Evolutionary conservation across 371 early-diverging fungal genomes (phyloP), one percentile per base, ranked within the genome.

Genomic region (Choanephora cucurbitarum): DNA sequence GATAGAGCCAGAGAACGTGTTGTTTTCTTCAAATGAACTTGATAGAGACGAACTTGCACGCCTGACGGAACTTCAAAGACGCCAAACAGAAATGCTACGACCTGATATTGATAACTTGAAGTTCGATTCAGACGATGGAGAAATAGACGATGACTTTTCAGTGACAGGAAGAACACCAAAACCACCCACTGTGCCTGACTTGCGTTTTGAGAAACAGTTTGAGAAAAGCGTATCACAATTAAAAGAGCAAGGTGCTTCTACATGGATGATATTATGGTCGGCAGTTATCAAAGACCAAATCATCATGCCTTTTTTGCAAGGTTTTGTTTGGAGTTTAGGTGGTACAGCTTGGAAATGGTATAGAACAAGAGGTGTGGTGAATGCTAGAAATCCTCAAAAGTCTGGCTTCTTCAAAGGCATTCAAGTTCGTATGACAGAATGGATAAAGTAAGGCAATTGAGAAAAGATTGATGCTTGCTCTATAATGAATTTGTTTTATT

Each of bases 171-270:
- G 58, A 52, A 37, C 40, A 51, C 42, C 41, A 33, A 55, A 59
- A 52, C 56, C 46, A 18, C 79, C 76, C 17, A 61, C 72, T 21
- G 58, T 79, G 17, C 79, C 79, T 2, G 79, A 79, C n/a, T 62
- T 76, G 66, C 70, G 79, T 0, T 79, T 72, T 19, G 79, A 73
- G 33, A 63, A 68, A 11, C 76, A 75, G 41, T 69, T 79, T 45
- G 65, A 70, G 33, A 60, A 66, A 15, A 52, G 66, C 5, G 60
- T 79, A n/a, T 51, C 53, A 7, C 42, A 52, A 14, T 44, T 75
- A 31, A 44, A 67, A 37, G 68, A 53, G n/a, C 49, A 64, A 10
- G 74, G 74, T 4, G 64, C 70, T 2, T 62, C 74, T 1, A 41
- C 31, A 8, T 11, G 51, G 1, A 52, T 63, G 22, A 74, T 79